Percentiles rank a stretch among this genome's conserved stretches.
phyloP scores from a whole-genome alignment of 78 protist species.

The Dictyostelium firmibasis region DNA sequence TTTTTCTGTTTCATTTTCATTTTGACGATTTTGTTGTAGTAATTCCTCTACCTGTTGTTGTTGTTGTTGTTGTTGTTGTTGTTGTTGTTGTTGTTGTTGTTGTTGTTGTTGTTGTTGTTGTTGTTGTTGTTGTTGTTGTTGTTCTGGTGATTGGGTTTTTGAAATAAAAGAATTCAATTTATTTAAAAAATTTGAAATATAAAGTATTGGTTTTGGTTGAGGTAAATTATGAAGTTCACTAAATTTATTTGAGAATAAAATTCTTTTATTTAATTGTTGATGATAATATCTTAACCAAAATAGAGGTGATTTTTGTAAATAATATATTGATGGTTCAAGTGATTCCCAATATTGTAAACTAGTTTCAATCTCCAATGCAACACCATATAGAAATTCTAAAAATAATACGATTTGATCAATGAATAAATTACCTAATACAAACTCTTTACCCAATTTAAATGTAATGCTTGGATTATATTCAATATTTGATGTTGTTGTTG shows the following conservation, averaged over 20 bases:
- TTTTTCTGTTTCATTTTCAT: not conserved
- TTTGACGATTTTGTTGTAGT: not conserved
- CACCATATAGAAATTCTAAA: slow-evolving; percentile 14
- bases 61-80: not conserved
- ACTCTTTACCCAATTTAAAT: slow-evolving; percentile 44
- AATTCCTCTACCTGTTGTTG: not conserved
- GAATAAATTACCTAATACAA: slow-evolving; percentile 13
- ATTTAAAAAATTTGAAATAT: not conserved
- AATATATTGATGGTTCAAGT: not conserved
- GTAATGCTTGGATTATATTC: slow-evolving; percentile 34
- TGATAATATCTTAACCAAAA: slow-evolving; percentile 44
- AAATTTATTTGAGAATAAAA: not conserved
- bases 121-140: not conserved
- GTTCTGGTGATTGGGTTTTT: not conserved
- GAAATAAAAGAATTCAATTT: not conserved
- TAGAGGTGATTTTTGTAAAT: slow-evolving; percentile 47
- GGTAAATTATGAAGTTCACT: slow-evolving; percentile 8
- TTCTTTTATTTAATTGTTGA: not conserved
- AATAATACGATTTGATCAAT: slow-evolving; percentile 26
- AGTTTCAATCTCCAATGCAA: not conserved
- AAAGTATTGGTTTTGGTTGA: not conserved
- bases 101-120: not conserved
- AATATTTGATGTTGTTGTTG: not conserved
- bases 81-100: not conserved
- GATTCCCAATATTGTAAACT: slow-evolving; percentile 16